Conservation (phyloP, 2,329 filamentous ascomycete genomes). For the Claviceps paspali region DNA sequence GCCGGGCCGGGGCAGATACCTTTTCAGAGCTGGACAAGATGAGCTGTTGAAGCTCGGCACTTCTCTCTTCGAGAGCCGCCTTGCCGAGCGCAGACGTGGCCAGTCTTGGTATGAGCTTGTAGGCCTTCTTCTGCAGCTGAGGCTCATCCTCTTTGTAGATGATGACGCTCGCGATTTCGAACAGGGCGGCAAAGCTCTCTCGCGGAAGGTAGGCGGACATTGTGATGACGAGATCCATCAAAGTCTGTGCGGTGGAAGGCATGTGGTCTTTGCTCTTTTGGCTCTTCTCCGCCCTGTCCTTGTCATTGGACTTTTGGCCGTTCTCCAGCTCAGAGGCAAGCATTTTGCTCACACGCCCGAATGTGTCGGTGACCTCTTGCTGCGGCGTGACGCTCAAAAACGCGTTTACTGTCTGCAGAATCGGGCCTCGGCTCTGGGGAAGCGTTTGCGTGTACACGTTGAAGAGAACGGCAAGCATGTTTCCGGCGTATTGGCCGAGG, state of each 20-base stretch:
- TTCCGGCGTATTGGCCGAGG: constrained; percentile 64
- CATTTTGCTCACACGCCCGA: constrained; percentile 73
- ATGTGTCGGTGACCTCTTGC: constrained; percentile 71
- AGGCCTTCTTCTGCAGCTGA: constrained; percentile 96
- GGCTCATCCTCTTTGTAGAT: constrained; percentile 72
- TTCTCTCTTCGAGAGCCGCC: constrained; percentile 61
- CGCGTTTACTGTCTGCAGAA: constrained; percentile 86
- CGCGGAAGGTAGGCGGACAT: constrained; percentile 87
- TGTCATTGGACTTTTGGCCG: constrained; percentile 37
- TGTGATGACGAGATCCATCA: constrained; percentile 94
- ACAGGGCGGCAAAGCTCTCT: constrained; percentile 70
- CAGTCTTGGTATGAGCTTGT: constrained; percentile 89
- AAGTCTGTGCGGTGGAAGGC: constrained; percentile 83
- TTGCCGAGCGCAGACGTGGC: constrained; percentile 66
- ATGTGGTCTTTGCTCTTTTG: constrained; percentile 52
- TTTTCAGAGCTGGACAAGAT: constrained; percentile 68
- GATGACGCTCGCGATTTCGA: constrained; percentile 72
- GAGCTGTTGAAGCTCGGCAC: constrained; percentile 64
- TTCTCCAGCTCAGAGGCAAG: constrained; percentile 54
- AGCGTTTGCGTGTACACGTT: constrained; percentile 97
- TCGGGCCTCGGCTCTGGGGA: constrained; percentile 78
- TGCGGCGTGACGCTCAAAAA: constrained; percentile 78
- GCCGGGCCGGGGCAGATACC: constrained; percentile 69
- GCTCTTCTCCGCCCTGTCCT: constrained; percentile 47
- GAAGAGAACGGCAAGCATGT: constrained; percentile 91